Evolutionary conservation across 148 eudicot species (phyloP), one percentile per base, ranked within the genome.

Genomic region (Nepenthes mirabilis): DNA sequence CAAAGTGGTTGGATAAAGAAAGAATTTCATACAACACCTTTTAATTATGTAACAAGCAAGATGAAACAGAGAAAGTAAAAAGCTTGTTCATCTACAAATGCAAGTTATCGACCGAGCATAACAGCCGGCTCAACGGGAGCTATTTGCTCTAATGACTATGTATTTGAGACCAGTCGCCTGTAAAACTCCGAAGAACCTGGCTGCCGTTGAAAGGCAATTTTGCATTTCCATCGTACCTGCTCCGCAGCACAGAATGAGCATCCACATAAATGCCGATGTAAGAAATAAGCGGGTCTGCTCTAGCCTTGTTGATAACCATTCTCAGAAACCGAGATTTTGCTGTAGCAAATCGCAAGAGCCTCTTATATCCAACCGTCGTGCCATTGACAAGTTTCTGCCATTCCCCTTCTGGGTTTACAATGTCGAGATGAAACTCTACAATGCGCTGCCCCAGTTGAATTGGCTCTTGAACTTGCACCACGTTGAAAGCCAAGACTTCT

Each of bases 371-470:
- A 40, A 88, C 86, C 1, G 96, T 88, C 1, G 93, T 85, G 34
- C 87, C 93, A 14, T 43, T 62, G 5, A 58, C 61, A 47, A 75
- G 76, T 74, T 58, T 57, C 37, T 68, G 36, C 96, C 93, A 88
- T 55, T 65, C 65, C 5, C 87, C 81, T 1, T 53, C 14, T 37
- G 55, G 69, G 43, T 75, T 70, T 34, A 73, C 48, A 36, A 72
- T 51, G 33, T 88, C 89, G 13, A 85, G 74, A 75, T 79, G 85
- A 55, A 88, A 88, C 52, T 52, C 47, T 33, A 76, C 56, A 48
- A 85, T 71, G 71, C 93, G 70, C 68, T 88, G 93, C 14, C 96
- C 96, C 83, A 88, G 68, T 5, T 88, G 93, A 61, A 88, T 85
- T 37, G 96, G 96, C 68, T 88, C 96, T 75, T 73, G 89, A 70